These are phyloP conservation scores for Eucalyptus microcorys DNA, from an alignment of 345 rosid species.

Conservation along the genomic window DNA sequence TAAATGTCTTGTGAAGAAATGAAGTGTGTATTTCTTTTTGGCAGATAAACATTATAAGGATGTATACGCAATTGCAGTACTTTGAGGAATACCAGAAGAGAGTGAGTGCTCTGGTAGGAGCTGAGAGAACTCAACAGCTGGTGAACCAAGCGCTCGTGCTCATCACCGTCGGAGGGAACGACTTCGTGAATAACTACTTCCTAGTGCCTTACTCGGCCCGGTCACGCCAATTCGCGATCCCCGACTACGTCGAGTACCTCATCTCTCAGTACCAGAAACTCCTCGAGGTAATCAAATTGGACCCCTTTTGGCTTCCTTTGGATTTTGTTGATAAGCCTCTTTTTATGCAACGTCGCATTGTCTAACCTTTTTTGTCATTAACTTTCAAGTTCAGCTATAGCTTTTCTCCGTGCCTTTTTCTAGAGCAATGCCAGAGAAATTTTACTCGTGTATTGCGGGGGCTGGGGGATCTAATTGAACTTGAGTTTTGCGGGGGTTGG, in stretches of 20 bases:
- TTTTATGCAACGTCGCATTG: not conserved
- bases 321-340: not conserved
- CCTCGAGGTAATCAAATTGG: slow-evolving; percentile 21
- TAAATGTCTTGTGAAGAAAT: not conserved
- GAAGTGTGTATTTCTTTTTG: not conserved
- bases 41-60: slow-evolving; percentile 69
- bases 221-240: slow-evolving; percentile 47
- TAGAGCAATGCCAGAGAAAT: not conserved
- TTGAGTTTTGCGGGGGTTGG: not conserved
- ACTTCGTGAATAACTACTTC: slow-evolving; percentile 82
- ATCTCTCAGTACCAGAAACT: slow-evolving; percentile 48
- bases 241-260: slow-evolving; percentile 28
- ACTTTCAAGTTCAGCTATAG: not conserved
- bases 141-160: slow-evolving; percentile 54
- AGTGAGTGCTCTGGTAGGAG: slow-evolving; percentile 43
- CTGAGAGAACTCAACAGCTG: slow-evolving; percentile 20
- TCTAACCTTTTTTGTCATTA: not conserved
- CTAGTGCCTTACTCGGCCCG: slow-evolving; percentile 49
- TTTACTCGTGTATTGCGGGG: not conserved
- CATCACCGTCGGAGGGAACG: slow-evolving; percentile 77
- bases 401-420: not conserved
- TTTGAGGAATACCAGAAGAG: slow-evolving; percentile 61
- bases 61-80: slow-evolving; percentile 42
- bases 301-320: not conserved
- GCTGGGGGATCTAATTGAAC: not conserved